Evolutionary conservation across 139 green algal species (phyloP), one percentile per base, ranked within the genome.

Genomic region (Pseudopediastrum boryanum): DNA sequence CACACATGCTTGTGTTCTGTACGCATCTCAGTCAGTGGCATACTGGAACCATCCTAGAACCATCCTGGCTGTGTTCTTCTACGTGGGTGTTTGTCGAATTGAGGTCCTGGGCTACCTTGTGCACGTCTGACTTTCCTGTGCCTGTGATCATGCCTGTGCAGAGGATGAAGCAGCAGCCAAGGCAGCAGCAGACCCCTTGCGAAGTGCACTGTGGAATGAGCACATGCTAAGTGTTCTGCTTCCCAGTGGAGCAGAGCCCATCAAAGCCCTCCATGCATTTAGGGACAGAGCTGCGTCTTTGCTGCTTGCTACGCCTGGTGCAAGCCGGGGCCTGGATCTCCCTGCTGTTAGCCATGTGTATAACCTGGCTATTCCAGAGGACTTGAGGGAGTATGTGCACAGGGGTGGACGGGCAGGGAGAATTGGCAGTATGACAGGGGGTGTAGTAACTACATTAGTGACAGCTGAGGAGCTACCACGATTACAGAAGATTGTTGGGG

Each of bases 271-370:
- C 52, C 87, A 92, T 65, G 86, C 87, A 2, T 95, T 95, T 83
- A 67, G 94, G 13, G 93, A 97, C 83, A 89, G 76, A 1, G 76
- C 63, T 7, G 76, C 77, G 3, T 83, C 77, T 2, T 38, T 96
- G 59, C 70, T 96, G 72, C 64, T 96, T 36, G 82, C 85, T 39
- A 96, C 90, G 1, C 90, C 92, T 1, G 58, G 77, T 19, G 88
- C 91, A 0, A 79, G 89, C 2, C 79, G 94, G 1, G 94, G 94
- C 1, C 83, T 98, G 46, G 94, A 98, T 83, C 79, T 98, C 29
- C 94, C 94, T 0, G 90, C 87, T 2, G 93, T 98, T 2, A 92
- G 78, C 61, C 88, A 95, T 70, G 92, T 98, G 56, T 97, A 97
- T 84, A 95, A 88, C 75, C 59, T 94, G 12, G 89, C 83, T 16